Evolutionary conservation across 78 protist genomes (phyloP), one percentile per base, ranked within the genome.

Genomic region (Andalucia godoyi): DNA sequence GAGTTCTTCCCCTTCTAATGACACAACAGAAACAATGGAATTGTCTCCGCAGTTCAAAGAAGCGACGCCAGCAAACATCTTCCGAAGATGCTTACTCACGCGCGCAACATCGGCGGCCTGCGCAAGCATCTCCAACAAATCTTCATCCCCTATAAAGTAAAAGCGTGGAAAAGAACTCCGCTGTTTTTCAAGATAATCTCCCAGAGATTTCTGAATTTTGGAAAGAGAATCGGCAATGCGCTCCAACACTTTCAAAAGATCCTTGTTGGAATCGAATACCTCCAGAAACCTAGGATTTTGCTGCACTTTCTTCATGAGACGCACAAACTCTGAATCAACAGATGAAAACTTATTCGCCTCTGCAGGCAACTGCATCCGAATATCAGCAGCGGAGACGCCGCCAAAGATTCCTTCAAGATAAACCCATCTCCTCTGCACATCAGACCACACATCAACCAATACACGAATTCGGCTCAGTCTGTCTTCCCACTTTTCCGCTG

Each of bases 71-170:
- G 99, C 93, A 67, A 93, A 95, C 99, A 95, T 89, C 73, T 95
- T 95, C 66, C 63, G 64, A 58, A 92, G 71, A 66, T 93, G 97
- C 41, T 86, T 82, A 76, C 91, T 95, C 25, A 89, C 54, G 68
- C 76, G 78, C 42, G 8, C 2, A 0, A 53, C 57, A 41, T 82
- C 90, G 39, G 80, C 81, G 55, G 82, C 49, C 71, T 86, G 83
- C 70, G 98, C 98, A 39, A 97, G 81, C 58, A 97, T 88, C 69
- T 97, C 99, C 27, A 97, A 85, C 38, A 97, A 69, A 66, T 97
- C 99, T 47, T 90, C 93, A 74, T 97, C 99, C 33, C 99, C 99
- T 13, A 97, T 89, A 32, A 94, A 97, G 83, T 94, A 97, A 88
- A 97, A 91, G 34, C 98, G 86, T 0, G 98, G 94, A 74, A 92